Conservation (phyloP, 495 filamentous ascomycete genomes). For the Podospora tetraspora region DNA sequence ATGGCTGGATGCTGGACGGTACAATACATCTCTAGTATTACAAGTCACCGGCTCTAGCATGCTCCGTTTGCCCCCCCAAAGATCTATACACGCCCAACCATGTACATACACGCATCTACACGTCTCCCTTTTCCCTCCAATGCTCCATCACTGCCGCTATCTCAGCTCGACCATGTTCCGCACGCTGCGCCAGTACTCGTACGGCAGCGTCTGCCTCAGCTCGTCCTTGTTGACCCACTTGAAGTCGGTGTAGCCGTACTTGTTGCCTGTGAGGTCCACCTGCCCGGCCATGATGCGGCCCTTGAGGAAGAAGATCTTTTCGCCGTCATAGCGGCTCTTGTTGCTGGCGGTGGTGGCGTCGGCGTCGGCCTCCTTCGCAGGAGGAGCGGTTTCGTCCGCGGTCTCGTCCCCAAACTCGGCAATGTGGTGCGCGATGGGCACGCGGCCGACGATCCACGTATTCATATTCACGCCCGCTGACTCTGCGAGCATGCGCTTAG, state of each 20-base stretch:
- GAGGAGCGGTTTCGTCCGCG: conserved; percentile 19
- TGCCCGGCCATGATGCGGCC: conserved; percentile 94
- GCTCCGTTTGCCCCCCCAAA: not conserved
- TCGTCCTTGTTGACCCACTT: conserved; percentile 91
- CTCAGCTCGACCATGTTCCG: conserved; percentile 73
- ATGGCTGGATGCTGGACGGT: not conserved
- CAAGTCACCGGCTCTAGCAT: conserved; percentile 1
- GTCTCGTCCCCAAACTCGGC: conserved; percentile 34
- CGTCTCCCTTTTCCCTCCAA: not conserved
- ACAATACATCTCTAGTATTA: conserved; percentile 19
- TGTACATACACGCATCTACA: conserved; percentile 1
- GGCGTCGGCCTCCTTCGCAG: conserved; percentile 8
- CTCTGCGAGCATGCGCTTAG: conserved; percentile 67
- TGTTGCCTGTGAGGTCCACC: conserved; percentile 69
- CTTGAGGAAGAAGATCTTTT: conserved; percentile 95
- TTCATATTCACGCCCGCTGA: conserved; percentile 94
- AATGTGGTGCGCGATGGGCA: conserved; percentile 76
- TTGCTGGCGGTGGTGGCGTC: not conserved
- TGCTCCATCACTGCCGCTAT: conserved; percentile 5
- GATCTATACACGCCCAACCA: not conserved
- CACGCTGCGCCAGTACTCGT: conserved; percentile 65
- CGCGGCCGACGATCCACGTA: conserved; percentile 92
- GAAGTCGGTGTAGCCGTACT: conserved; percentile 70
- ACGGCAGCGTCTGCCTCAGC: conserved; percentile 56
- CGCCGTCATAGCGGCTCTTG: conserved; percentile 38